Base-by-base conservation (phyloP, 306 rosid species). In the Parietaria judaica region DNA sequence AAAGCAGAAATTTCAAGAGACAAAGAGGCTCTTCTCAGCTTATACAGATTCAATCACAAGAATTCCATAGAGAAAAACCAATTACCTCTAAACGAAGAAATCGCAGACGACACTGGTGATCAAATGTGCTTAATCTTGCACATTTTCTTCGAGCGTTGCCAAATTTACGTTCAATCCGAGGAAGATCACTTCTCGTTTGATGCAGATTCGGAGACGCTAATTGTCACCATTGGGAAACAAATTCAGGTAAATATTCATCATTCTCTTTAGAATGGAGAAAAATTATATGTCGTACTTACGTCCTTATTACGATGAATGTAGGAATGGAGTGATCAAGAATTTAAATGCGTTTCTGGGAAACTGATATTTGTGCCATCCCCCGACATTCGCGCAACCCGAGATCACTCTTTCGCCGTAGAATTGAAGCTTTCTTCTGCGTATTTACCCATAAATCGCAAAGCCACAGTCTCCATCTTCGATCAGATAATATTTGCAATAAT, bases 141-240 rank as follows among this genome's bases (percentile, higher is more conserved):
- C 80, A 77, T 90, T 53, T 89, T 87, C 8, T 12, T 75, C 69
- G 85, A 81, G 69, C 76, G 66, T 1, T 85, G 85, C 50, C 82
- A 78, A 63, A 83, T 83, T 61, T 63, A 64, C 35, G 39, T 87
- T 39, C 80, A 74, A 61, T 67, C 96, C 3, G 81, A 78, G 15
- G 66, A 72, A 70, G 79, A 79, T 59, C 66, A 79, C 14, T 61
- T 72, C 10, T 71, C 64, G 58, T 87, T 87, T 71, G 81, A 81
- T 71, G 86, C 88, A 64, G 81, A 73, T 51, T 83, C 89, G 5
- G 84, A 81, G 46, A 43, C 71, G 55, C 57, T 90, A 6, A 81
- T 87, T 38, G 89, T 80, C 64, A 83, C 86, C 6, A 67, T 85
- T 56, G 96, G 95, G 58, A 80, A 78, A 65, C 96, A 83, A 56